These are phyloP conservation scores for Vanrija humicola DNA, from an alignment of 1,284 basidiomycete genomes.

Conservation along the genomic window DNA sequence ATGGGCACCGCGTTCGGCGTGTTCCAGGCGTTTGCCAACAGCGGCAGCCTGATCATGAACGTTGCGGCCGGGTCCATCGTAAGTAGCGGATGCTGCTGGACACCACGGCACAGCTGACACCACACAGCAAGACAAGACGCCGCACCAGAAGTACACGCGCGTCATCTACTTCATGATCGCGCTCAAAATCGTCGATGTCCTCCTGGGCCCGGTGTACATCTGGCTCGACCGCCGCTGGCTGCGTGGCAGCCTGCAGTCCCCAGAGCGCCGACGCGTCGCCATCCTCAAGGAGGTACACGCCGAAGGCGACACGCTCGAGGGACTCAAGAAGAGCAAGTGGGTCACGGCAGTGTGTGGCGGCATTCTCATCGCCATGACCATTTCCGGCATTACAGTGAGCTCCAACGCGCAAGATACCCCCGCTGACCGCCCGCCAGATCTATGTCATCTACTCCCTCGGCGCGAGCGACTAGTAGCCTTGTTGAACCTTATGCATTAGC, in stretches of 20 bases:
- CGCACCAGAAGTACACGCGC: constrained; percentile 31
- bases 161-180: constrained; percentile 46
- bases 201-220: constrained; percentile 34
- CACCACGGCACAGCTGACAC: background rate
- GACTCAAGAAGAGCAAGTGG: no score
- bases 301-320: constrained; percentile 1
- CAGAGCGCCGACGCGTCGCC: constrained; percentile 30
- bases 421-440: no score
- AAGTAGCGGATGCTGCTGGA: background rate
- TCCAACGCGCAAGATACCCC: no score
- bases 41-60: constrained; percentile 36
- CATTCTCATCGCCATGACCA: no score
- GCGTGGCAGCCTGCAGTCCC: constrained; percentile 26
- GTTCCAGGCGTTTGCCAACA: constrained; percentile 30
- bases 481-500: no score
- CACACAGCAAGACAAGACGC: constrained; percentile 34
- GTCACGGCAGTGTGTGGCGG: no score
- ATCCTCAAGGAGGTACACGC: constrained; percentile 16
- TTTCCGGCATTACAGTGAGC: no score
- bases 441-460: no score
- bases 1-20: constrained; percentile 46
- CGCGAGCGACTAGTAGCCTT: no score
- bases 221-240: constrained; percentile 23
- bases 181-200: constrained; percentile 41
- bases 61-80: constrained; percentile 39